Evolutionary conservation across 257 asterid genomes (phyloP).

Genomic region (Solanum corneliomulleri): DNA sequence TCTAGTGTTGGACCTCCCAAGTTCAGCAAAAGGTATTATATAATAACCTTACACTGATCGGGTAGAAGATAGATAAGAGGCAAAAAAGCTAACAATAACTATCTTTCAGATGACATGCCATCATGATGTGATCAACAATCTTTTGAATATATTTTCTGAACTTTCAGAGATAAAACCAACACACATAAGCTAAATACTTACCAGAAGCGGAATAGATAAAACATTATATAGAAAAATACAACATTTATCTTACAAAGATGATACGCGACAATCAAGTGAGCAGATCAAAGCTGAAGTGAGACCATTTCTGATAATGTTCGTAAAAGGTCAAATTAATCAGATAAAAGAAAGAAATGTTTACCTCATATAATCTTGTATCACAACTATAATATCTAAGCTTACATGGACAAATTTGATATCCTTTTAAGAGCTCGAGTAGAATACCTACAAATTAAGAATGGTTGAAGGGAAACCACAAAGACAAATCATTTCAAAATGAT

Average conservation of each 20-base stretch:
- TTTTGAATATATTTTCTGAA: background rate
- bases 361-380: constrained; percentile 47
- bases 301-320: background rate
- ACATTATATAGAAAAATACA: background rate
- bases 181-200: background rate
- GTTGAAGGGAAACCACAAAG: constrained; percentile 2
- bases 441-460: constrained; percentile 32
- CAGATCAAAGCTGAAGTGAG: background rate
- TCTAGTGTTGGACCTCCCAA: background rate
- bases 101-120: background rate
- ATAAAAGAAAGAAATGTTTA: background rate
- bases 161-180: background rate
- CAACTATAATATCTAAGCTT: constrained; percentile 33
- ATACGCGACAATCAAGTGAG: background rate
- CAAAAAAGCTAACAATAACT: background rate
- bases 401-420: constrained; percentile 11
- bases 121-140: too few species aligned
- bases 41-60: background rate
- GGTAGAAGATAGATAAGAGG: background rate
- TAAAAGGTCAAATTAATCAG: background rate
- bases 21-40: background rate
- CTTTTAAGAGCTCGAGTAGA: constrained; percentile 14
- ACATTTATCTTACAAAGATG: background rate
- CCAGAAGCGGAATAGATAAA: background rate
- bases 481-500: background rate